Base-by-base conservation (phyloP, 2,329 filamentous ascomycete species). In the Penicillium sp. region DNA sequence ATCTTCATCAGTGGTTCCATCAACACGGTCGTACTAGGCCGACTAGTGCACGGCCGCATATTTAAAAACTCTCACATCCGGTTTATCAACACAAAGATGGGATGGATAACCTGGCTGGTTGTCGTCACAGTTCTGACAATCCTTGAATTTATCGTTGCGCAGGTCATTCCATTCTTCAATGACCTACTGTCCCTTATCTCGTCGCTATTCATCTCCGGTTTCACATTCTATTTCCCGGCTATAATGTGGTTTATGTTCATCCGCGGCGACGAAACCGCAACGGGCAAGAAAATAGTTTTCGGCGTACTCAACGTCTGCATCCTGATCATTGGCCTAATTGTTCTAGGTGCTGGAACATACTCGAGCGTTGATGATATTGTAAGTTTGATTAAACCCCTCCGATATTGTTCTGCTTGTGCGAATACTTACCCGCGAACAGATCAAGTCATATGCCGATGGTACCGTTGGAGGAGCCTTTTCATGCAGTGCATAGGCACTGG, bases 241-340 rank as follows among this genome's bases (percentile, higher is more conserved):
- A 47, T 47, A 27, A 47, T 47, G 44, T 47, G 44, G 44, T 47
- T 47, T 19, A 47, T 47, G 44, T 47, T 47, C 27, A 47, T 47
- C n/a, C 44, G 44, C 29, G 25, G 44, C 31, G 44, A 47, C 25
- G 31, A 29, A n/a, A 47, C 29, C 25, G 35, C 44, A 27, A 47
- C 13, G 17, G 29, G 44, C 25, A 33, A n/a, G 0, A 47, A 35
- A 29, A 29, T 31, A 12, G 9, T 33, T 33, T 31, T 47, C 17
- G 44, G 27, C 9, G 27, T 47, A 19, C 27, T 47, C 17, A 47
- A 47, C 25, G 44, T 33, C 27, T 33, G 17, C 17, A 47, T 47
- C 19, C n/a, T 47, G 17, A 5, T 33, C n/a, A 33, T 47, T 35
- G 44, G 44, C 29, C 44, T 47, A 19, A 47, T 47, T 29, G 27